Conservation (phyloP, 2,329 filamentous ascomycete species). For the Colletotrichum lindemuthianum region DNA sequence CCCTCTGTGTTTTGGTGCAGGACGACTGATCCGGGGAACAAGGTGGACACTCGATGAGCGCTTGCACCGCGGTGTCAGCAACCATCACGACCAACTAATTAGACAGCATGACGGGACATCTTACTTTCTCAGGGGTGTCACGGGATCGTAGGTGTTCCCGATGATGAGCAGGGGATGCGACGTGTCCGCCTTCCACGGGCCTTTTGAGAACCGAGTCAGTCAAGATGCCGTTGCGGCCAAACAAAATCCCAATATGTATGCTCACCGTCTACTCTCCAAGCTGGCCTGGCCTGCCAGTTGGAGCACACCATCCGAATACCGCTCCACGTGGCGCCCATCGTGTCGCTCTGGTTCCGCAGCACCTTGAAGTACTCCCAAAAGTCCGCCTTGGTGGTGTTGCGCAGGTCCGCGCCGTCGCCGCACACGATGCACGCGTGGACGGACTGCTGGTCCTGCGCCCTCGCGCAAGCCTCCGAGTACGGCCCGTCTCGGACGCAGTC, state of each 20-base stretch:
- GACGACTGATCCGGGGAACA: constrained; percentile 17
- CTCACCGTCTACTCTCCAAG: constrained; percentile 27
- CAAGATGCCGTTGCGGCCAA: neutral
- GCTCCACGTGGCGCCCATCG: constrained; percentile 33
- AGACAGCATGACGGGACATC: neutral
- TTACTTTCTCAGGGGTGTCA: constrained; percentile 18
- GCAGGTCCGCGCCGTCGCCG: constrained; percentile 23
- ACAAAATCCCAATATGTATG: neutral
- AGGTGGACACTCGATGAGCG: constrained; percentile 10
- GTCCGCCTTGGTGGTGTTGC: constrained; percentile 24
- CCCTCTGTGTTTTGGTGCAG: constrained; percentile 17
- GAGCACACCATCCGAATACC: constrained; percentile 39
- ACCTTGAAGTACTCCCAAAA: constrained; percentile 33
- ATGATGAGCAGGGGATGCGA: constrained; percentile 45
- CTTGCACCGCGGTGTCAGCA: constrained; percentile 5
- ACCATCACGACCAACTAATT: neutral
- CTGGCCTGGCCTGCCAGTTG: constrained; percentile 43
- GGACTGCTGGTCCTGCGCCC: neutral
- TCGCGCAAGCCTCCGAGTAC: constrained; percentile 18
- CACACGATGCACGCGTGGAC: constrained; percentile 31
- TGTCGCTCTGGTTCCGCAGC: constrained; percentile 30
- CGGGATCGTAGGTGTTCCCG: constrained; percentile 43
- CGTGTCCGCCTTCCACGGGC: constrained; percentile 37
- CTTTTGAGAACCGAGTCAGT: neutral
- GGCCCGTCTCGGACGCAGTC: constrained; percentile 1